Percentiles rank a stretch among this genome's conserved stretches.
These are phyloP conservation scores for Spiromastix sp. DNA, from an alignment of 2,329 filamentous ascomycete genomes.

Conservation along the genomic window DNA sequence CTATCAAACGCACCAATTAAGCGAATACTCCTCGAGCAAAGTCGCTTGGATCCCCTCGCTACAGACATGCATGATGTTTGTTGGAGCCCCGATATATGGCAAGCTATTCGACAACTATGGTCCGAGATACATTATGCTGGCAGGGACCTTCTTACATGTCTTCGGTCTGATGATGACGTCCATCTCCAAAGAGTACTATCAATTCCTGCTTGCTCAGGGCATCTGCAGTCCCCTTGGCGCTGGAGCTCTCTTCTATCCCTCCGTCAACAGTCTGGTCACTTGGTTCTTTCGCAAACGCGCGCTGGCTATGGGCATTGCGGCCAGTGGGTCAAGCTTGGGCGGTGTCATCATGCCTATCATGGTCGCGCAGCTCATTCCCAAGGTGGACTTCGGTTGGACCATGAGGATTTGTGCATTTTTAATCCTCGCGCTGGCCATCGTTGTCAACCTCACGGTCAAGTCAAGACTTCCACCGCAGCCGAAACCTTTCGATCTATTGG, in stretches of 20 bases:
- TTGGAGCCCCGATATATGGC: slow-evolving; percentile 50
- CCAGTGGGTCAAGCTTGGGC: slow-evolving; percentile 45
- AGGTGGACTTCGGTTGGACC: slow-evolving; percentile 47
- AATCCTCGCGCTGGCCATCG: slow-evolving; percentile 47
- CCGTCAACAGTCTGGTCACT: slow-evolving; percentile 27
- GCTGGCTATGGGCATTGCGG: slow-evolving; percentile 44
- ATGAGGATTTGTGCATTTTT: slow-evolving; percentile 50
- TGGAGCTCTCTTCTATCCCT: slow-evolving; percentile 40
- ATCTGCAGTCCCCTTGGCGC: slow-evolving; percentile 44
- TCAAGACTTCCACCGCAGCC: slow-evolving; percentile 29
- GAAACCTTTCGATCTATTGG: slow-evolving; percentile 35
- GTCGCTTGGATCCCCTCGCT: slow-evolving; percentile 55
- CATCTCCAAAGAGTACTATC: slow-evolving; percentile 44
- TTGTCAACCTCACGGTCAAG: slow-evolving; percentile 44
- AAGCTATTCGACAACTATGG: slow-evolving; percentile 55
- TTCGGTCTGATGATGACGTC: slow-evolving; percentile 51
- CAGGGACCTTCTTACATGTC: slow-evolving; percentile 44
- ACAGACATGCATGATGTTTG: slow-evolving; percentile 47
- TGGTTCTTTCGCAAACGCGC: slow-evolving; percentile 47
- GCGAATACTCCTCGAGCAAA: slow-evolving; percentile 40
- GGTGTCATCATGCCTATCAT: slow-evolving; percentile 55
- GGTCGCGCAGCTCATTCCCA: slow-evolving; percentile 43
- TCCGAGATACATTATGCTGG: slow-evolving; percentile 42
- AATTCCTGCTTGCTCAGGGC: slow-evolving; percentile 46
- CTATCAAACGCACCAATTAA: slow-evolving; percentile 42